Evolutionary conservation across 768 basidiomycete genomes (phyloP), one percentile per base, ranked within the genome.

Genomic region (Mycena amicta): DNA sequence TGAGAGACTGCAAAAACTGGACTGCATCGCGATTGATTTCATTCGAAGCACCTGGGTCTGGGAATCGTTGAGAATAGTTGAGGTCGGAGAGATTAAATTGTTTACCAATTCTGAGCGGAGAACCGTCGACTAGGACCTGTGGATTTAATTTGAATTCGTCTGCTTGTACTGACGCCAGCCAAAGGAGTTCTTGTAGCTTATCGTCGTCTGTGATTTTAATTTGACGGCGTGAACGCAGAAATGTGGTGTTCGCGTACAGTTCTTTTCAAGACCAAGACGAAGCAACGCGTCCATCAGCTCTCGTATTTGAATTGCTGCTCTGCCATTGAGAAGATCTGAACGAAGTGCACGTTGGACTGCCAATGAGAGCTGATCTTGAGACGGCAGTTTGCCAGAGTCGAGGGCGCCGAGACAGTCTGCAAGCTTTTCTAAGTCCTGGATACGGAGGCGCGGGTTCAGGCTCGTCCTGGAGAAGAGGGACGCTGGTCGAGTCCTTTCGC

Each of bases 311-410:
- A 65, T 40, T 54, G 46, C 5, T 43, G 59, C 57, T 13, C 60
- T 61, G 43, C n/a, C 57, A 6, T 43, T 49, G 16, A 76, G 62
- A 5, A 75, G 23, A 28, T 69, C 68, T 1, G 73, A 76, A 11
- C 58, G 62, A 43, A 75, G 57, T 1, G 70, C 45, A 3, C 40
- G 51, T 46, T 67, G 70, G 28, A 77, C 49, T 30, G 74, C 60
- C 1, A 43, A 46, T 15, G 67, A 63, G 3, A 74, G 40, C 55
- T 79, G 78, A 28, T 71, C 70, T 54, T 77, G 75, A 4, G 75
- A 73, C 37, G 77, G 78, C 5, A 79, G 59, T 52, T 78, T 78
- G 22, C 77, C 76, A 5, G 73, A 64, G 40, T 74, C 73, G 11
- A 77, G 25, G 16, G 73, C 75, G 3, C 72, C 73, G 8, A 75